Evolutionary conservation across 495 filamentous ascomycete species (phyloP).

Genomic region (Apodospora peruviana): DNA sequence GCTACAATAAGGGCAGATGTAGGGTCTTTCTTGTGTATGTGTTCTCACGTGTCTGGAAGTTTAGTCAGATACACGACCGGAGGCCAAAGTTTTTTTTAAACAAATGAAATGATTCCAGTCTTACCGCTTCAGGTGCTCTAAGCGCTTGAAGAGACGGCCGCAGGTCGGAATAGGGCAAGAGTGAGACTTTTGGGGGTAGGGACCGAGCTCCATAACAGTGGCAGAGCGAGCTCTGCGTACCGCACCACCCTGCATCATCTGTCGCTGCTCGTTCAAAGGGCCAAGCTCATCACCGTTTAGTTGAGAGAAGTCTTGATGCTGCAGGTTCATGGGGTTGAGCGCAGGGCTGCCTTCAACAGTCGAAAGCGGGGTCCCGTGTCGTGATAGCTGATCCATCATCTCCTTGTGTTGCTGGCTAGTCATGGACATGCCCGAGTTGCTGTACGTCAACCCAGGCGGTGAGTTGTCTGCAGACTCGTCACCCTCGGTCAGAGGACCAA

Average conservation of each 20-base stretch:
- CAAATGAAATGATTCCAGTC: slow-evolving; percentile 47
- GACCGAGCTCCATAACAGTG: slow-evolving; percentile 92
- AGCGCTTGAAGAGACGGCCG: slow-evolving; percentile 93
- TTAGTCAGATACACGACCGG: slow-evolving; percentile 47
- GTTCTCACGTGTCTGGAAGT: slow-evolving; percentile 92
- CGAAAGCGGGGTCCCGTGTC: slow-evolving; percentile 81
- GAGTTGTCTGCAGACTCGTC: slow-evolving; percentile 67
- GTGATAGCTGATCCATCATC: slow-evolving; percentile 65
- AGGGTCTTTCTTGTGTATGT: slow-evolving; percentile 98
- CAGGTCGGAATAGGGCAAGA: slow-evolving; percentile 98
- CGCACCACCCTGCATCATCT: slow-evolving; percentile 55
- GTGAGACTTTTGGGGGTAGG: slow-evolving; percentile 95
- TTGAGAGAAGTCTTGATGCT: slow-evolving; percentile 61
- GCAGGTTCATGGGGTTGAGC: slow-evolving; percentile 59
- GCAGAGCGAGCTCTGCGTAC: slow-evolving; percentile 88
- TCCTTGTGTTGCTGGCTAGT: slow-evolving; percentile 66
- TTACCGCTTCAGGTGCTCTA: slow-evolving; percentile 99
- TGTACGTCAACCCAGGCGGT: slow-evolving; percentile 62
- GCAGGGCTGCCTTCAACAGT: slow-evolving; percentile 73
- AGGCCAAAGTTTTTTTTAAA: slow-evolving; percentile 21
- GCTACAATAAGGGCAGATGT: slow-evolving; percentile 93
- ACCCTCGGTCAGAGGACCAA: slow-evolving; percentile 73
- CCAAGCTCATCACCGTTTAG: slow-evolving; percentile 59
- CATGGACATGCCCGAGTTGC: slow-evolving; percentile 52
- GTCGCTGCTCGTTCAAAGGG: slow-evolving; percentile 55